phyloP scores from a whole-genome alignment of 2,329 filamentous ascomycete genomes.

The Rhynchosporium secalis region DNA sequence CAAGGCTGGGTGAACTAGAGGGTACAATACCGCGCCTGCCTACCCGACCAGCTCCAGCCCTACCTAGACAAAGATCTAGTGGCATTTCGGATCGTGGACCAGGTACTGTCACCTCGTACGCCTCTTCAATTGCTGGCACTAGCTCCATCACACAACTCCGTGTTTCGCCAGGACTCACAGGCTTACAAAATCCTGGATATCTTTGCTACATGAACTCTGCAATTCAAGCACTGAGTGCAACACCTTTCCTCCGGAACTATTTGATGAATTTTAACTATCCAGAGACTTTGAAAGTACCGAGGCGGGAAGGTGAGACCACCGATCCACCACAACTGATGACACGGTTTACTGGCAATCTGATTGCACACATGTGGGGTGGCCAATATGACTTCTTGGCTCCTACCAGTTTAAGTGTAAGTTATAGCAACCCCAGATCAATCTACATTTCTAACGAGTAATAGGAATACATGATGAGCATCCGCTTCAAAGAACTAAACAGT shows the following conservation, averaged over 20 bases:
- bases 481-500: constrained; percentile 13
- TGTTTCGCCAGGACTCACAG: constrained; percentile 61
- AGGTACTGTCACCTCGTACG: constrained; percentile 35
- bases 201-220: constrained; percentile 94
- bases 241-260: constrained; percentile 65
- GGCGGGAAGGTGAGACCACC: constrained; percentile 59
- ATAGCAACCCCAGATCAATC: not conserved
- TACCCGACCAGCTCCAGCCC: constrained; percentile 51
- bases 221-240: constrained; percentile 79
- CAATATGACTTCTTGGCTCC: constrained; percentile 47
- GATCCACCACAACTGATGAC: constrained; percentile 59
- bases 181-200: constrained; percentile 76
- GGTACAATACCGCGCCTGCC: constrained; percentile 39
- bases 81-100: constrained; percentile 65
- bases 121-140: constrained; percentile 45
- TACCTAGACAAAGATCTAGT: constrained; percentile 70
- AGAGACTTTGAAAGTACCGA: constrained; percentile 60
- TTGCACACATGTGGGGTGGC: constrained; percentile 44
- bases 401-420: constrained; percentile 57
- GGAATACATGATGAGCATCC: constrained; percentile 32
- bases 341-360: constrained; percentile 58
- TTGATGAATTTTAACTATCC: constrained; percentile 53
- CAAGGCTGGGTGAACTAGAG: constrained; percentile 35
- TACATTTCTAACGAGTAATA: constrained; percentile 19
- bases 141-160: constrained; percentile 42